Base-by-base conservation (phyloP, 2,329 filamentous ascomycete species). In the Moelleriella libera region DNA sequence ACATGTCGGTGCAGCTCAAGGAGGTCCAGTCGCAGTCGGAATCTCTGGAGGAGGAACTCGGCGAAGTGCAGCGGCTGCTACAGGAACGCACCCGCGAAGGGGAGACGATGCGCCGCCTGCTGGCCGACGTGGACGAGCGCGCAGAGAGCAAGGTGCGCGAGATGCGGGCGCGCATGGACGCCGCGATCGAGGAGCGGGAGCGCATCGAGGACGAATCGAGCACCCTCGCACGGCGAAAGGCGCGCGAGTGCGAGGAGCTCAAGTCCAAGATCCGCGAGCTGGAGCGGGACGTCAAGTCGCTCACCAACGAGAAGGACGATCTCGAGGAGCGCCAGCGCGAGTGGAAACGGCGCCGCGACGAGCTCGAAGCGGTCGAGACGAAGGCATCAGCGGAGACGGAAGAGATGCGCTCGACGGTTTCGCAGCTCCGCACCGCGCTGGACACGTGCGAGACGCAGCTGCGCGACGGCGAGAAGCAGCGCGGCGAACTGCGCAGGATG, bases 131-230 rank as follows among this genome's bases (percentile, higher is more conserved):
- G 7, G 88, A 97, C 61, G 79, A 84, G 50, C 76, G 86, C 8
- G 82, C 89, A 1, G 89, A 97, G 54, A 71, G 72, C 50, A 85
- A 88, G 58, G 78, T 94, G 14, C 81, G 87, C 30, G 90, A 97
- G 53, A 92, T 95, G 81, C 83, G 87, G 47, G 81, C 87, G 49
- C 80, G 84, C 2, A 83, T 97, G 74, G 90, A 97, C 58, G 74
- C 85, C 1, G 89, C 89, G 0, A 76, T 94, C n/a, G 89, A 96
- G 61, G 92, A 98, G 63, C 80, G 92, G 14, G 92, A 98, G 61
- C 80, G 88, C 2, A 82, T 88, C 2, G 90, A 98, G 64, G 89
- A 97, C 52, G 89, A 97, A 65, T 82, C 88, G 3, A 87, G 80
- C 57, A 84, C 81, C 0, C 74, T 85, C 45, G 85, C 83, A 10